Evolutionary conservation across 2,329 filamentous ascomycete genomes (phyloP).

Genomic region (Talaromyces atroroseus): DNA sequence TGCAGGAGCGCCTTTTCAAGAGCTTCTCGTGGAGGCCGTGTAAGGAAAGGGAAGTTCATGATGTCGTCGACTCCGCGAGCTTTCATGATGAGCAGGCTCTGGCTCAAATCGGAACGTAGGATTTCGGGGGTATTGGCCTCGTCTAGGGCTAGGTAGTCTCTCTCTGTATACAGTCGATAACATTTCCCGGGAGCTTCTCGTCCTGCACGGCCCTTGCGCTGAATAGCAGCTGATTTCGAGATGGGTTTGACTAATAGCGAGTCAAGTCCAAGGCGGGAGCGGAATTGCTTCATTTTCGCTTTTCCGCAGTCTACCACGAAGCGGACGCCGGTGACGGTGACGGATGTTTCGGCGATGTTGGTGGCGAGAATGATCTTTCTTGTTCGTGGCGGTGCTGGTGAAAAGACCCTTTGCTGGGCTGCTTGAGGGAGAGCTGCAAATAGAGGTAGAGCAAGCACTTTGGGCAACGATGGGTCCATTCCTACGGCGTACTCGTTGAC

Average conservation of each 20-base stretch:
- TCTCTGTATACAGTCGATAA: constrained; percentile 80
- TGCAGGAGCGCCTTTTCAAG: constrained; percentile 78
- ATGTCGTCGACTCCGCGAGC: constrained; percentile 80
- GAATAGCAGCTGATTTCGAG: constrained; percentile 87
- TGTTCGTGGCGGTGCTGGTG: constrained; percentile 65
- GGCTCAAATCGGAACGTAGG: constrained; percentile 77
- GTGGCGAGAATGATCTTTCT: constrained; percentile 89
- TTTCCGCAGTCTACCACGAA: constrained; percentile 92
- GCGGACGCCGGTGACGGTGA: constrained; percentile 88
- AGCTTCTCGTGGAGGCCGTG: constrained; percentile 68
- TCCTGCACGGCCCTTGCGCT: constrained; percentile 84
- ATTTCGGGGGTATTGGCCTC: constrained; percentile 83
- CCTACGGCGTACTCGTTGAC: constrained; percentile 73
- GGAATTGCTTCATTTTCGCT: constrained; percentile 88
- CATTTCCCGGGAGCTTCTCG: constrained; percentile 89
- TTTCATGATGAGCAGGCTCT: constrained; percentile 87
- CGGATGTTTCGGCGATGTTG: constrained; percentile 97
- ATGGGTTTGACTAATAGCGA: constrained; percentile 86
- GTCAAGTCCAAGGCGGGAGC: constrained; percentile 77
- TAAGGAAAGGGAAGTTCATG: constrained; percentile 76
- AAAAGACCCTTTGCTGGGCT: constrained; percentile 81
- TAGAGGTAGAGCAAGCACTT: constrained; percentile 66
- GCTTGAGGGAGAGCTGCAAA: constrained; percentile 86
- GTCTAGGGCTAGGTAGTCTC: constrained; percentile 63
- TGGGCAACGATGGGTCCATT: constrained; percentile 67